Base-by-base conservation (phyloP, 2,329 filamentous ascomycete species). In the Xylariaceae sp. region DNA sequence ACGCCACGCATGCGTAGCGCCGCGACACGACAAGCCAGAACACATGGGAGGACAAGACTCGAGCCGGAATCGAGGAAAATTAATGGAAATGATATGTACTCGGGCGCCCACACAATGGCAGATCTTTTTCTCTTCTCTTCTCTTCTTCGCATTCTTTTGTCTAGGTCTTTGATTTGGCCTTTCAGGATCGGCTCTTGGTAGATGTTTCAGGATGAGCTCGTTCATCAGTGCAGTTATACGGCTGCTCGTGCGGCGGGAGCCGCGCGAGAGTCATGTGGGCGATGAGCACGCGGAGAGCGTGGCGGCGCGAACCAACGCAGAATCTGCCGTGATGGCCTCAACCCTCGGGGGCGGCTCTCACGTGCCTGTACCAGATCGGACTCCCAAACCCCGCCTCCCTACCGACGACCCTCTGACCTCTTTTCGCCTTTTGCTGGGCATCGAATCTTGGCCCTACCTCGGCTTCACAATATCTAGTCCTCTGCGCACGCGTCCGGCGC, bases 391-490 rank as follows among this genome's bases (percentile, higher is more conserved):
- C 35, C 53, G 60, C 39, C 54, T 66, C 16, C 49, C 66, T 4
- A 52, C 62, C 21, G 65, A 66, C 39, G 67, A 70, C 37, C 55
- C 48, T 0, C 58, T 72, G 11, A 61, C 63, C 2, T 59, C 70
- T n/a, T 72, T 69, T 57, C 69, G 70, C 4, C 43, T 72, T 20
- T 69, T 70, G 65, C 42, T 72, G 15, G 70, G 70, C 30, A 71
- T 72, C 41, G 66, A 67, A 16, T 62, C 64, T 0, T 58, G 64
- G 5, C 65, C 67, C 2, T 60, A 67, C 45, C 65, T 71, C 13
- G 66, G 64, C 13, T 65, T 67, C 27, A 65, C 61, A 15, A 42
- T 65, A 27, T 43, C 61, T 1, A 60, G 63, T 35, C 64, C 61
- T 11, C 21, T 59, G 7, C 67, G 66, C 9, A 64, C 57, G 6